Conservation (phyloP, 2,329 filamentous ascomycete genomes). For the Paracamarosporium sp. region DNA sequence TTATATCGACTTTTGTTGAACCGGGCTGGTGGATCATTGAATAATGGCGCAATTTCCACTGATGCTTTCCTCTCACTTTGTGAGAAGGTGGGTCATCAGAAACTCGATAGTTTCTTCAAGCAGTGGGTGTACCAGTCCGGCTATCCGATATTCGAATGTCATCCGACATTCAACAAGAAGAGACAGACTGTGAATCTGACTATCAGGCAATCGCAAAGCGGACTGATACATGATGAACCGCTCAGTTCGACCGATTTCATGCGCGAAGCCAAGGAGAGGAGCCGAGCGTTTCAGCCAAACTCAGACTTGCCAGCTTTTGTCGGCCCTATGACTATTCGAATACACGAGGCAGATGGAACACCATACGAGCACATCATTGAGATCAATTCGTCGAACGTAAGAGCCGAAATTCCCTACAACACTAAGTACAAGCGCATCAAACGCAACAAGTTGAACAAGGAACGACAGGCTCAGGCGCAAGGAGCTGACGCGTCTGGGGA, state of each 20-base stretch:
- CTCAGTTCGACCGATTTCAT: constrained; percentile 80
- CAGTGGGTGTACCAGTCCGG: constrained; percentile 92
- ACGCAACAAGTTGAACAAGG: constrained; percentile 81
- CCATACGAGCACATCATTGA: constrained; percentile 98
- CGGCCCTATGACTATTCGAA: constrained; percentile 95
- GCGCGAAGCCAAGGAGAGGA: constrained; percentile 81
- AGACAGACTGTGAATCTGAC: constrained; percentile 92
- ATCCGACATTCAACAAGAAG: constrained; percentile 96
- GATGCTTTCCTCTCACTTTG: constrained; percentile 82
- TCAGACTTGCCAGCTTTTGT: constrained; percentile 83
- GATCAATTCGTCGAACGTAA: constrained; percentile 84
- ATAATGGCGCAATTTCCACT: constrained; percentile 72
- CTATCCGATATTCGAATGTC: constrained; percentile 85
- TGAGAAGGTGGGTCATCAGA: constrained; percentile 86
- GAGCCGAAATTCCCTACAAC: constrained; percentile 96
- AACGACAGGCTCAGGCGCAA: constrained; percentile 70
- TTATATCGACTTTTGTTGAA: constrained; percentile 86
- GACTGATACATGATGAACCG: constrained; percentile 34
- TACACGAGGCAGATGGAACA: constrained; percentile 97
- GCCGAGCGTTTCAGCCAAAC: constrained; percentile 71
- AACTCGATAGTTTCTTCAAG: constrained; percentile 88
- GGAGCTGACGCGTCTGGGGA: constrained; percentile 70
- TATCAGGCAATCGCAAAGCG: constrained; percentile 69
- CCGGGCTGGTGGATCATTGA: constrained; percentile 80
- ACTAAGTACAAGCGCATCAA: constrained; percentile 99